Conservation (phyloP, 2,329 filamentous ascomycete genomes). For the Fusarium luffae region DNA sequence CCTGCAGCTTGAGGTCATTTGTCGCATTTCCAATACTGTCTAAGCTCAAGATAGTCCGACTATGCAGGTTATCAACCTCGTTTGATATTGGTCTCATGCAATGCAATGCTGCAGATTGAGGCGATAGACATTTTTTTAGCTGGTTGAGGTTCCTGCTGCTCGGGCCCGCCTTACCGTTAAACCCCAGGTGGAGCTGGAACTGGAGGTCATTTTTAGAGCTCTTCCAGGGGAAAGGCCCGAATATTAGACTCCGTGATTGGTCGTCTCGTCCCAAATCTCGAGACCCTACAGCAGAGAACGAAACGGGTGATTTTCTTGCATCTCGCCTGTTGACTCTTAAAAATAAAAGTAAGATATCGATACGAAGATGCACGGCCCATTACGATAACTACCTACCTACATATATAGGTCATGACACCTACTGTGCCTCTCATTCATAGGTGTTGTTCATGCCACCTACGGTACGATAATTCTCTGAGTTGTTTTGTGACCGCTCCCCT, state of each 20-base stretch:
- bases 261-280: not conserved
- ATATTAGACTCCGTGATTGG: slow-evolving; percentile 39
- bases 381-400: slow-evolving; percentile 3
- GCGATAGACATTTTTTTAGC: not conserved
- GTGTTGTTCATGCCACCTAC: not conserved
- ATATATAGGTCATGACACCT: not conserved
- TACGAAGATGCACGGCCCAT: slow-evolving; percentile 5
- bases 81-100: slow-evolving; percentile 5
- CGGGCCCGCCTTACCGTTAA: not conserved
- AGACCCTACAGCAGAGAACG: slow-evolving; percentile 3
- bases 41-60: not conserved
- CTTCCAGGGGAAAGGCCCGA: slow-evolving; percentile 42
- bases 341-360: not conserved
- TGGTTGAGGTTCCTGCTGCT: not conserved
- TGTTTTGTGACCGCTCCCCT: not conserved
- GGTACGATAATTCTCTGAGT: not conserved
- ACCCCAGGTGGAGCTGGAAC: slow-evolving; percentile 21
- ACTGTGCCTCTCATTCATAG: not conserved
- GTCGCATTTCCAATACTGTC: not conserved
- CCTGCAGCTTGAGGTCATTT: not conserved
- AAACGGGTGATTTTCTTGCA: slow-evolving; percentile 3
- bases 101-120: not conserved
- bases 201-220: slow-evolving; percentile 37
- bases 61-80: not conserved
- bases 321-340: slow-evolving; percentile 1